A percentile compares a stretch with the other conserved stretches of the same genome.
phyloP scores from a whole-genome alignment of 441 rosid species.

The Mallotus repandus region DNA sequence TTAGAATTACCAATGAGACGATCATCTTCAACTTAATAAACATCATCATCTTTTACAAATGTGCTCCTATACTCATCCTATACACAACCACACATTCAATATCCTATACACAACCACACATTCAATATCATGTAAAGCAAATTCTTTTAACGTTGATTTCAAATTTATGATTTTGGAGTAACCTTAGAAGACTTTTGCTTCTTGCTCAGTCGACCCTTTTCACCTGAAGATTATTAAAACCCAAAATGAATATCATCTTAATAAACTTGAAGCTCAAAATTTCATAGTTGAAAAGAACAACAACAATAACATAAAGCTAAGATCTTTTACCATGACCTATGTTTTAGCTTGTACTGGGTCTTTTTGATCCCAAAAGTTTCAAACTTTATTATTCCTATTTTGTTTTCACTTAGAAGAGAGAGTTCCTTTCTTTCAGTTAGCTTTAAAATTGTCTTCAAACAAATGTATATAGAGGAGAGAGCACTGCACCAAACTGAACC shows the following conservation, averaged over 20 bases:
- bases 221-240: constrained; percentile 41
- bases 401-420: background rate
- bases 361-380: background rate
- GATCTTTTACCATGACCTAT: constrained; percentile 15
- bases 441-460: background rate
- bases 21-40: constrained; percentile 49
- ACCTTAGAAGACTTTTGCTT: constrained; percentile 63
- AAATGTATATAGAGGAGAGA: background rate
- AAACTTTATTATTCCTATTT: background rate
- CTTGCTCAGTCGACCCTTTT: constrained; percentile 60
- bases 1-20: constrained; percentile 51
- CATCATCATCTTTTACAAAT: constrained; percentile 47
- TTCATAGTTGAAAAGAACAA: background rate
- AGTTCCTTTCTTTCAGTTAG: background rate
- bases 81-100: constrained; percentile 4
- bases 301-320: no score
- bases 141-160: no score
- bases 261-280: background rate
- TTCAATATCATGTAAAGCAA: no score
- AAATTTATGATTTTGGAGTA: no score
- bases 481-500: no score
- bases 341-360: background rate
- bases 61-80: constrained; percentile 64
- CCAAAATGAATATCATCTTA: background rate
- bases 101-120: no score